Evolutionary conservation across 208 protist genomes (phyloP).

Genomic region (Acanthamoeba triangularis): DNA sequence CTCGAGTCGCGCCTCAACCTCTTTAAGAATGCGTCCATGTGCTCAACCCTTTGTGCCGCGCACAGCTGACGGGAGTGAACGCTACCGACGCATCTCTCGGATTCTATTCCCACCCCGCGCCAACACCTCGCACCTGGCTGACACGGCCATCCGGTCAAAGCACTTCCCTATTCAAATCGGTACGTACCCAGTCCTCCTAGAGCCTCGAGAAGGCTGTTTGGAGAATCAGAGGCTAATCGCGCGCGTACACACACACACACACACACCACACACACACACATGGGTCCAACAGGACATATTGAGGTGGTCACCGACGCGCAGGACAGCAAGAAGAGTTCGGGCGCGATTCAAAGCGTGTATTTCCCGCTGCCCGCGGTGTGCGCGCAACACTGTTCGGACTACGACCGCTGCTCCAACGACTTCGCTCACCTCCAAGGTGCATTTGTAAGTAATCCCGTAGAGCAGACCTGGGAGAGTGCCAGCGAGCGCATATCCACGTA

Average conservation of each 20-base stretch:
- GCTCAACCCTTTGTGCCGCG: background rate
- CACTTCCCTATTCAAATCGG: slow-evolving; percentile 58
- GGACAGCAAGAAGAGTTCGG: slow-evolving; percentile 16
- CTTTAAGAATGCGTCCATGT: background rate
- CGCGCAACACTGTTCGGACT: slow-evolving; percentile 3
- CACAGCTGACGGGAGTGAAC: slow-evolving; percentile 33
- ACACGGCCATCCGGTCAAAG: background rate
- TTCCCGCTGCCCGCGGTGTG: slow-evolving; percentile 62
- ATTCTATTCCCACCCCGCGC: slow-evolving; percentile 3
- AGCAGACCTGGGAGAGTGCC: slow-evolving; percentile 68
- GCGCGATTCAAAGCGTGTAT: slow-evolving; percentile 73
- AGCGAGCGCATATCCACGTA: slow-evolving; percentile 70
- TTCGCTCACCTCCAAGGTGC: slow-evolving; percentile 12
- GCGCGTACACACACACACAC: background rate
- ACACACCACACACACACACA: background rate
- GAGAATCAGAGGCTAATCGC: no score
- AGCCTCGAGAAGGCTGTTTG: no score
- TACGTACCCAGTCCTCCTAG: background rate
- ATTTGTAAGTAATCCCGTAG: slow-evolving; percentile 8
- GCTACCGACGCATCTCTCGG: slow-evolving; percentile 65
- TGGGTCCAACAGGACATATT: slow-evolving; percentile 28
- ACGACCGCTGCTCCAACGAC: slow-evolving; percentile 19
- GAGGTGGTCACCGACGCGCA: slow-evolving; percentile 66
- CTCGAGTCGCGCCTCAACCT: background rate
- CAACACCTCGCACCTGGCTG: background rate